Base-by-base conservation (phyloP, 805 yeast genomes). In the Ogataea ramenticola region DNA sequence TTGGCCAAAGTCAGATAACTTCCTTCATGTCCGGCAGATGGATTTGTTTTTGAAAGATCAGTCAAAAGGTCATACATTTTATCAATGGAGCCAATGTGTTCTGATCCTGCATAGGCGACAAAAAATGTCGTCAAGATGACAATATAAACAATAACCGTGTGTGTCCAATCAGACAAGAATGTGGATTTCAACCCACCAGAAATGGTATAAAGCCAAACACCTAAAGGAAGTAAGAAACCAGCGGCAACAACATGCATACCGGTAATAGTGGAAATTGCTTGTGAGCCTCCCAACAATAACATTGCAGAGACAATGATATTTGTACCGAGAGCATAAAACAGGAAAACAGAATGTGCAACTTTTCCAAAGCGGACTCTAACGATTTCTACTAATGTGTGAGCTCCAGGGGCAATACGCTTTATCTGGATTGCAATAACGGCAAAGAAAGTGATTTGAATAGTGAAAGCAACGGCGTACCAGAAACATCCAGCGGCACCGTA, bases 181-280 rank as follows among this genome's bases (percentile, higher is more conserved):
- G 81, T 75, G 4, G 79, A 76, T 46, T 69, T 74, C 37, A 75
- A 57, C 5, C 80, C 81, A 37, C 80, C 80, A 24, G 71, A 58
- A 10, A 67, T 61, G 1, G 79, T 75, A 52, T 75, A 76, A 22
- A 71, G 54, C 39, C 68, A 56, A 19, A 75, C 79, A 39, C 74
- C 74, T 21, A 72, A 49, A 4, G 79, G 78, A 7, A 74, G 50
- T 17, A 74, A 50, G 46, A 72, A 65, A 45, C 66, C 59, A 0
- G 75, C 71, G 8, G 79, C 79, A 35, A 65, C 68, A 15, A 61
- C 58, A 48, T 69, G 63, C 67, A 73, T 68, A 11, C 77, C 78
- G 10, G 77, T 70, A 4, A 64, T 51, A 12, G 62, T 66, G 19
- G 62, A 39, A 49, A 72, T 60, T 14, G 64, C 71, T 37, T 66